Base-by-base conservation (phyloP, 2,329 filamentous ascomycete genomes). In the Penicillium concentricum region DNA sequence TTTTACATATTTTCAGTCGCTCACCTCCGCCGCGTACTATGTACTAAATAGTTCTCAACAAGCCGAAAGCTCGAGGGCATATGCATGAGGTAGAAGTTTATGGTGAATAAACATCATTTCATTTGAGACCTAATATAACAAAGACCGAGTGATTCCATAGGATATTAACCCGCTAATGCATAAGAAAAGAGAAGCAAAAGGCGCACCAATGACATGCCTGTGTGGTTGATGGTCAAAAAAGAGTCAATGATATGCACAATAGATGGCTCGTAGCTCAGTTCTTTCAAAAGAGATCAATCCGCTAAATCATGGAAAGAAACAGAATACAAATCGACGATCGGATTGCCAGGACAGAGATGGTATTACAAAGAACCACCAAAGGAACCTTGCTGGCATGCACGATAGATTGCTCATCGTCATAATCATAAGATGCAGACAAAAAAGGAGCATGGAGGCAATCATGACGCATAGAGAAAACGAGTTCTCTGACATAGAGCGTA, bases 341-440 rank as follows among this genome's bases (percentile, higher is more conserved):
- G 16, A 22, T 5, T 35, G 20, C 32, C 39, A 52, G 22, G 8
- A 13, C 18, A 30, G 18, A 43, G 15, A 32, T 24, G 18, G 26
- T 18, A 15, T 42, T 16, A 13, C 22, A 37, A 34, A 9, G 16
- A 30, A 24, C 22, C 30, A 24, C 39, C n/a, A 32, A 37, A 37
- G 28, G 37, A 32, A 45, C 22, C 18, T 18, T 16, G 22, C n/a
- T 28, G 24, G 42, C 20, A 41, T 52, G 35, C 28, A 24, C 35
- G 34, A 30, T 38, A 35, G 10, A 22, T 35, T 51, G 28, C 34
- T 39, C 48, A 52, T 22, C 47, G 46, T 59, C 58, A 54, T 60
- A 51, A 59, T 61, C 58, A 56, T 61, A 46, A 61, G 45, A 56
- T 44, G 58, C 26, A 24, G 43, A 49, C 30, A 24, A 54, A 37